phyloP scores from a whole-genome alignment of 2,329 filamentous ascomycete genomes.

The Calonectria multiphialidica region DNA sequence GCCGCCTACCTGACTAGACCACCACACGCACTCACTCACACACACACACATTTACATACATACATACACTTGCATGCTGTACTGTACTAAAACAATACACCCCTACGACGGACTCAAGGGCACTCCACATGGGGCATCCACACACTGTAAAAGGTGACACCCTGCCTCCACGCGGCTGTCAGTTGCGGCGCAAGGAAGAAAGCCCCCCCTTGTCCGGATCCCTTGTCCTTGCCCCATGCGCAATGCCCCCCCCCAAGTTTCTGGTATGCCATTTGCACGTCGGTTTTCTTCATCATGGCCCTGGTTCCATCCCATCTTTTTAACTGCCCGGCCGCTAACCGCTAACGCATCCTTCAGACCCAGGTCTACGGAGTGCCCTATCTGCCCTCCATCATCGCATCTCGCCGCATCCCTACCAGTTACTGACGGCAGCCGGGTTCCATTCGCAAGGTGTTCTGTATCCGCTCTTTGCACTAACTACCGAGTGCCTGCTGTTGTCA shows the following conservation, averaged over 20 bases:
- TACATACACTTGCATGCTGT: background rate
- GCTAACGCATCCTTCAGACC: background rate
- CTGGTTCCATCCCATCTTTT: conserved; percentile 13
- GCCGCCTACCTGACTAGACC: background rate
- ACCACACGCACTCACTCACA: conserved; percentile 8
- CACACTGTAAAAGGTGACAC: conserved; percentile 18
- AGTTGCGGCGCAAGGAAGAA: conserved; percentile 39
- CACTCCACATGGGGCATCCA: conserved; percentile 26
- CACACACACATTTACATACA: conserved; percentile 4
- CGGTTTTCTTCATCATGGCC: conserved; percentile 13
- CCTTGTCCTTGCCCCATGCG: conserved; percentile 43
- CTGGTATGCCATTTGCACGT: conserved; percentile 17
- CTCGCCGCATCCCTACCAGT: conserved; percentile 18
- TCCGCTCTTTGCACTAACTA: conserved; percentile 18
- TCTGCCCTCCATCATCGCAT: conserved; percentile 13
- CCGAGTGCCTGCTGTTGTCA: conserved; percentile 7
- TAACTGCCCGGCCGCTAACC: conserved; percentile 10
- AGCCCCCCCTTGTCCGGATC: conserved; percentile 17
- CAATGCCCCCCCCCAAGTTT: conserved; percentile 40
- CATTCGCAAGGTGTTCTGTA: conserved; percentile 1
- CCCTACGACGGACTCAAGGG: background rate
- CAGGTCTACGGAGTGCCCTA: conserved; percentile 9
- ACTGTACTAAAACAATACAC: conserved; percentile 9
- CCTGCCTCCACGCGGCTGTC: conserved; percentile 27
- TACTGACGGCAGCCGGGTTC: conserved; percentile 1